Percentiles rank a stretch among this genome's conserved stretches.
These are phyloP conservation scores for Vicia villosa DNA, from an alignment of 306 rosid species.

Conservation along the genomic window DNA sequence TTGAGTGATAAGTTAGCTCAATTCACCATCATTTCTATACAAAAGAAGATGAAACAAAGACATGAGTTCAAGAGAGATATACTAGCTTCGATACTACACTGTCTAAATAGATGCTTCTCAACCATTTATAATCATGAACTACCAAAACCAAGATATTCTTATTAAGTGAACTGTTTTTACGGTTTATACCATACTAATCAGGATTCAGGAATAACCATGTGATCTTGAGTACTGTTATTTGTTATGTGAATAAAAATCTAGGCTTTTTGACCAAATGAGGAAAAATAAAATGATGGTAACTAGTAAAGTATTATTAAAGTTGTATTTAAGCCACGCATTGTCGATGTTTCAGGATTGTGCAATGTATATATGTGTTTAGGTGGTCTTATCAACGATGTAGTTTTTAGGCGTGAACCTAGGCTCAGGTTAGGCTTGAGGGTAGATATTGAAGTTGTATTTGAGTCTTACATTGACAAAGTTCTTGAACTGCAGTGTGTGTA, in stretches of 20 bases:
- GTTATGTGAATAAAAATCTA: slow-evolving; percentile 2
- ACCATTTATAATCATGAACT: slow-evolving; percentile 1
- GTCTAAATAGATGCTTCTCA: neutral
- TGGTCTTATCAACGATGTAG: too few species aligned
- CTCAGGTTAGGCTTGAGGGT: too few species aligned
- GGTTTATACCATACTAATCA: neutral
- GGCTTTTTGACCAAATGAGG: slow-evolving; percentile 5
- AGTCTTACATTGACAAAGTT: too few species aligned
- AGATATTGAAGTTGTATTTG: too few species aligned
- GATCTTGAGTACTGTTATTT: neutral
- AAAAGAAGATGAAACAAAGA: slow-evolving; percentile 25
- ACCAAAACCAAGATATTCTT: neutral
- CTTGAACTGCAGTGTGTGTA: too few species aligned
- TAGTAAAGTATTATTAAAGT: neutral
- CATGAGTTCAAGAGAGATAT: neutral
- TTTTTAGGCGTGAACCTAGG: too few species aligned
- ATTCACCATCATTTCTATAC: slow-evolving; percentile 1
- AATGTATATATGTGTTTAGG: too few species aligned
- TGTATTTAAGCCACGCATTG: too few species aligned
- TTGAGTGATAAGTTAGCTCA: neutral
- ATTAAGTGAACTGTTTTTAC: neutral
- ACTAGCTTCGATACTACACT: neutral
- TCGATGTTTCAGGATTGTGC: too few species aligned
- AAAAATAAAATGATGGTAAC: neutral
- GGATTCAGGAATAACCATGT: neutral